Evolutionary conservation across 148 eudicot genomes (phyloP), one percentile per base, ranked within the genome.

Genomic region (Diospyros lotus): DNA sequence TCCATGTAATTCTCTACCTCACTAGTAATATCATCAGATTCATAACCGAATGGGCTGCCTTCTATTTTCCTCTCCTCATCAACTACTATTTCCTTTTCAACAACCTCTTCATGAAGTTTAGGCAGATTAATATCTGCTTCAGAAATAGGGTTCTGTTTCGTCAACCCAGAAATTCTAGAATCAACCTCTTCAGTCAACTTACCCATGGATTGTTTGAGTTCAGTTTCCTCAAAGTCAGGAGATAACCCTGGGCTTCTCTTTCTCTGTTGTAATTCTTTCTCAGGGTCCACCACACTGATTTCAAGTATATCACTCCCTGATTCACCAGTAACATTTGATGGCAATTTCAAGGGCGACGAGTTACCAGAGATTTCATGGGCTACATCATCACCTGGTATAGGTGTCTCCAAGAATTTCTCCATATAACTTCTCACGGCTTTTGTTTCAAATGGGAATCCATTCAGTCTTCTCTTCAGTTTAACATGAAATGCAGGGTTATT

Each of bases 401-500:
- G 75, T 76, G 79, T 75, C 64, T 84, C 84, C 82, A 93, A 73
- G 79, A 92, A 78, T 74, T 82, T 85, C 72, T 93, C 94, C 99
- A 95, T 90, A 83, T 88, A 95, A 86, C 94, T 91, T 85, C 78
- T 83, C 60, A 86, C 86, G 41, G 79, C 79, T 80, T 79, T 84
- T n/a, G 82, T 78, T 76, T 82, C 82, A 58, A 87, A 88, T 64
- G 87, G 87, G 80, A 87, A 89, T 75, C 93, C 91, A 75, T 84
- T 88, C 76, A 86, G 89, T 87, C 88, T 88, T 82, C 90, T 91
- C 86, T 93, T 95, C 77, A 93, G 78, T 81, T 91, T 92, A 77
- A 90, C 97, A 62, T 87, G 91, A 64, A 86, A 84, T 71, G 91
- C 89, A 83, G 90, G 87, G 66, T 83, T 92, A 82, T 64, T 88